Percentiles rank a stretch among this genome's conserved stretches.
Evolutionary conservation across 2,329 filamentous ascomycete species (phyloP).

Genomic region (Phaeosphaeriaceae sp.): DNA sequence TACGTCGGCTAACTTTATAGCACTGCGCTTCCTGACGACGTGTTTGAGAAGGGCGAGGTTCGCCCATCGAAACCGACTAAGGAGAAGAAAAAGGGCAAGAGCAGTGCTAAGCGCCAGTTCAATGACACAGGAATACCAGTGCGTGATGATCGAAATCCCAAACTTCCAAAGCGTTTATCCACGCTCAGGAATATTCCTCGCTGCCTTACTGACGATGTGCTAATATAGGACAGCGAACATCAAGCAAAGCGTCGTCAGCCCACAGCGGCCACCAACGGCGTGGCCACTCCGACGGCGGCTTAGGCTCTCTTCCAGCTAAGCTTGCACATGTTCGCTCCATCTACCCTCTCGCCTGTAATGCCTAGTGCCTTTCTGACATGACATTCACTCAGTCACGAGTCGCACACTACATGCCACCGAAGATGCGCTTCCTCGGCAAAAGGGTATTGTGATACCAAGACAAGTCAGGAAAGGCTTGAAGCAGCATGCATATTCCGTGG

Average conservation of each 20-base stretch:
- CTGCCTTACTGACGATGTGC: constrained; percentile 43
- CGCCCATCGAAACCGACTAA: constrained; percentile 55
- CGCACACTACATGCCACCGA: constrained; percentile 18
- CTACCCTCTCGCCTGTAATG: constrained; percentile 14
- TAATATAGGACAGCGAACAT: constrained; percentile 47
- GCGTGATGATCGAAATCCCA: constrained; percentile 41
- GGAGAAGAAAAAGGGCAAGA: constrained; percentile 45
- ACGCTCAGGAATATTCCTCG: constrained; percentile 25
- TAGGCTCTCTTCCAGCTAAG: constrained; percentile 38
- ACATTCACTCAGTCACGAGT: constrained; percentile 33
- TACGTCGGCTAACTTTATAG: constrained; percentile 55
- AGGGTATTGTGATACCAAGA: constrained; percentile 13
- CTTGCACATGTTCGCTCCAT: constrained; percentile 37
- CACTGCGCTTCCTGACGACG: constrained; percentile 85
- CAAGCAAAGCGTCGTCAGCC: constrained; percentile 42
- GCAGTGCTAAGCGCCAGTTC: constrained; percentile 51
- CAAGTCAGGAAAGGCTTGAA: no score
- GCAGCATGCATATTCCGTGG: constrained; percentile 10
- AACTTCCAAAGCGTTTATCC: constrained; percentile 23
- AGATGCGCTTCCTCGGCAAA: constrained; percentile 14
- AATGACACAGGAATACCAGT: constrained; percentile 56
- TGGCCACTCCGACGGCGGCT: constrained; percentile 36
- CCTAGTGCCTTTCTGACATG: constrained; percentile 32
- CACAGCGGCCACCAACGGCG: constrained; percentile 36
- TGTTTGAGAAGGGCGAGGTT: constrained; percentile 80